These are phyloP conservation scores for Taphrina confusa DNA, from an alignment of 1,139 yeast genomes.

Conservation along the genomic window DNA sequence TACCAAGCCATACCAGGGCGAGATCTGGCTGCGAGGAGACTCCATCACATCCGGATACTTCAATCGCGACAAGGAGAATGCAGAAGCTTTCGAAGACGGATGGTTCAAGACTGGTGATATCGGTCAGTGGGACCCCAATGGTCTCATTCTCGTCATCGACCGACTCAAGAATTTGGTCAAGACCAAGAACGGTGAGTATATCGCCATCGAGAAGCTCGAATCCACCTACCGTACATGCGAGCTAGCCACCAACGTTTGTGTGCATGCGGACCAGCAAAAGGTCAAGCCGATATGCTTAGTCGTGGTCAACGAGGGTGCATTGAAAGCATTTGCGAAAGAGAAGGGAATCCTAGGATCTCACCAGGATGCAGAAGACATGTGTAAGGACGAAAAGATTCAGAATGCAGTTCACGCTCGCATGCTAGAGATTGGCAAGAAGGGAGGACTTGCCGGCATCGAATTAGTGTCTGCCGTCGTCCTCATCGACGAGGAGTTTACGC, in stretches of 20 bases:
- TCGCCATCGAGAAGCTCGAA: constrained; percentile 73
- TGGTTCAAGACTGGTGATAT: constrained; percentile 99
- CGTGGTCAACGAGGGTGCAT: constrained; percentile 71
- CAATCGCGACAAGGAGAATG: constrained; percentile 80
- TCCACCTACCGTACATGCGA: constrained; percentile 76
- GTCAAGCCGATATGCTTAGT: constrained; percentile 92
- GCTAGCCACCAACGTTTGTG: constrained; percentile 77
- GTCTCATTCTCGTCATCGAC: constrained; percentile 81
- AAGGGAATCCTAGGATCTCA: constrained; percentile 54
- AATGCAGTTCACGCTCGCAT: constrained; percentile 61
- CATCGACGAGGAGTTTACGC: constrained; percentile 94
- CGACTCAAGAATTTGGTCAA: constrained; percentile 95
- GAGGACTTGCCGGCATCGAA: constrained; percentile 85
- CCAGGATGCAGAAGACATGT: constrained; percentile 56
- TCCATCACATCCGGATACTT: constrained; percentile 75
- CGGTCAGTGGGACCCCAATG: constrained; percentile 85
- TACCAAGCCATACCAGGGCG: constrained; percentile 76
- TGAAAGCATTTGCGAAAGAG: constrained; percentile 62
- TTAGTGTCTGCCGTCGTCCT: constrained; percentile 75
- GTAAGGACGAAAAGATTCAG: constrained; percentile 60
- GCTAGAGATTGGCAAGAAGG: constrained; percentile 71
- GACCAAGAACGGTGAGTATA: constrained; percentile 95
- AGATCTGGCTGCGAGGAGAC: constrained; percentile 75
- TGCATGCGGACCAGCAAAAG: constrained; percentile 81
- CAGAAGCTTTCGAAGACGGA: constrained; percentile 74